A percentile compares a stretch with the other conserved stretches of the same genome.
Conservation (phyloP, 1,139 yeast genomes). For the Suhomyces maxii region DNA sequence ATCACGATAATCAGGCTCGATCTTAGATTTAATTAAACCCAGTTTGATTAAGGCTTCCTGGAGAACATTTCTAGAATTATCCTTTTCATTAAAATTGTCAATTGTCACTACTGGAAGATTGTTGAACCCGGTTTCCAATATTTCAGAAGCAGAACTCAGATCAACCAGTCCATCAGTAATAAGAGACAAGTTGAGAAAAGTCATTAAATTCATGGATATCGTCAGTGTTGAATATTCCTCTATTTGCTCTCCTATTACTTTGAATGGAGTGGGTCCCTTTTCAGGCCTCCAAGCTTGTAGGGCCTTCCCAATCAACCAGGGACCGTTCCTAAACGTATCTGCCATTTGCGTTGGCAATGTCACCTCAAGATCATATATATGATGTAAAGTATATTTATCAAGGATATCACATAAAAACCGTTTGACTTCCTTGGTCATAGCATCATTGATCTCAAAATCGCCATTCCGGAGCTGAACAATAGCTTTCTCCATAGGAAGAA, state of each 20-base stretch:
- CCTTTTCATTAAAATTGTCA: not conserved
- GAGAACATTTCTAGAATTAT: conserved; percentile 7
- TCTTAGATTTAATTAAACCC: not conserved
- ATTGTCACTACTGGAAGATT: not conserved
- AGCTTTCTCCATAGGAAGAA: conserved; percentile 9
- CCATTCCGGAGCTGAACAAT: conserved; percentile 10
- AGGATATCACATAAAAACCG: not conserved
- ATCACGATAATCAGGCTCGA: conserved; percentile 2
- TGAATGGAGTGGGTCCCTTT: not conserved
- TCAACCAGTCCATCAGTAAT: conserved; percentile 1
- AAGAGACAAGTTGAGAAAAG: not conserved
- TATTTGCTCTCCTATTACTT: not conserved
- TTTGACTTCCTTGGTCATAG: conserved; percentile 4
- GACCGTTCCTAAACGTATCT: conserved; percentile 4
- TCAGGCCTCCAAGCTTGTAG: conserved; percentile 6
- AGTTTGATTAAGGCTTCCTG: conserved; percentile 7
- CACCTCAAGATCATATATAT: conserved; percentile 10
- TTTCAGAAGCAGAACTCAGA: not conserved
- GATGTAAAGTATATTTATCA: conserved; percentile 7
- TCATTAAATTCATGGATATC: conserved; percentile 1
- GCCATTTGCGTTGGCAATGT: conserved; percentile 5
- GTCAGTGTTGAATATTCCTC: not conserved
- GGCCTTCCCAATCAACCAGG: conserved; percentile 12
- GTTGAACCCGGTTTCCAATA: conserved; percentile 2
- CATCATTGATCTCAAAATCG: conserved; percentile 6